Evolutionary conservation across 805 yeast genomes (phyloP).

Genomic region (Pichia nanzhaoensis): DNA sequence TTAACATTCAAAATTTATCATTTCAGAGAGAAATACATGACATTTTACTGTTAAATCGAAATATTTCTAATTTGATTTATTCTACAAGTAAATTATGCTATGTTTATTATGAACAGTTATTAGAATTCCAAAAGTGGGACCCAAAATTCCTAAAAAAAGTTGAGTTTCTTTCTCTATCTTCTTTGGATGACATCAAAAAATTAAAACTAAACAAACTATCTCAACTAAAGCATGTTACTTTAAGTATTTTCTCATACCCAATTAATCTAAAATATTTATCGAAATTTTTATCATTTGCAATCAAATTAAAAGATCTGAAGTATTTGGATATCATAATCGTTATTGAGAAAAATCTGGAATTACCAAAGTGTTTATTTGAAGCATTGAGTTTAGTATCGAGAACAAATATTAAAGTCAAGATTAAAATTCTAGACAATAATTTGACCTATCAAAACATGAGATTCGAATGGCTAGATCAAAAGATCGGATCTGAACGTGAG

Average conservation of each 20-base stretch:
- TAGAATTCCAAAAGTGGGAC: conserved; percentile 3
- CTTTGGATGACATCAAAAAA: not conserved
- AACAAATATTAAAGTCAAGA: not conserved
- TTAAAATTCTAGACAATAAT: conserved; percentile 8
- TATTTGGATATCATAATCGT: conserved; percentile 1
- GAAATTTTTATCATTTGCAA: not conserved
- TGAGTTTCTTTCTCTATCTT: conserved; percentile 3
- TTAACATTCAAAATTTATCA: conserved; percentile 3
- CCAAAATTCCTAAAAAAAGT: not conserved
- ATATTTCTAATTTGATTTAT: conserved; percentile 1
- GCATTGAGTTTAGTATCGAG: not conserved
- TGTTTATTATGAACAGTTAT: conserved; percentile 5
- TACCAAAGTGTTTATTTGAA: conserved; percentile 2
- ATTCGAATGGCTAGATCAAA: conserved; percentile 7
- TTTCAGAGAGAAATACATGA: conserved; percentile 6
- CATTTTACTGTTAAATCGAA: not conserved
- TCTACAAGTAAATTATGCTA: not conserved
- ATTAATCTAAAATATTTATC: conserved; percentile 2
- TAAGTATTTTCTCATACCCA: conserved; percentile 7
- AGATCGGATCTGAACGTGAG: not conserved
- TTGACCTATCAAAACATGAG: conserved; percentile 7
- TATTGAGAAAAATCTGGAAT: conserved; percentile 6
- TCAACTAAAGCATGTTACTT: not conserved
- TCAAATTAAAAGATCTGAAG: conserved; percentile 2
- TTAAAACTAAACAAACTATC: not conserved